A percentile compares a stretch with the other conserved stretches of the same genome.
phyloP scores from a whole-genome alignment of 148 eudicot genomes.

The Cornus florida region DNA sequence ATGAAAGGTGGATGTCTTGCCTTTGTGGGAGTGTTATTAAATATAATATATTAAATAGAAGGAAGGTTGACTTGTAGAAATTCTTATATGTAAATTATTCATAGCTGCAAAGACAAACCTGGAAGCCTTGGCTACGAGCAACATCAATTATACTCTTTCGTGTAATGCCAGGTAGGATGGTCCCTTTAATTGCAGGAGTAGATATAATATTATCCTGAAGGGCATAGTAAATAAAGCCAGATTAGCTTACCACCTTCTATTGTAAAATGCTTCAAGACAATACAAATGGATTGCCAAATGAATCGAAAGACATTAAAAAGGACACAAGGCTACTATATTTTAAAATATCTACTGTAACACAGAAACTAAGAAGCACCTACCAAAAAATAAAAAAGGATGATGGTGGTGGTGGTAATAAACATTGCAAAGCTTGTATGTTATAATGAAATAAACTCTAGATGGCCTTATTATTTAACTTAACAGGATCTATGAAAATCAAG shows the following conservation, averaged over 20 bases:
- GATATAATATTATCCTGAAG: constrained; percentile 73
- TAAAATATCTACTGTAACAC: not conserved
- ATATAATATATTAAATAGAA: too few relatives aligned
- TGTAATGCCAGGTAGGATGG: constrained; percentile 95
- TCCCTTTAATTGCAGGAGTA: constrained; percentile 87
- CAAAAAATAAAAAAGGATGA: not conserved
- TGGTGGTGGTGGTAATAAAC: not conserved
- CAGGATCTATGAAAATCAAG: too few relatives aligned
- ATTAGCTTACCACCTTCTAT: not conserved
- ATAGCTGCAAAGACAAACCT: constrained; percentile 48
- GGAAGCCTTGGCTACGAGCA: constrained; percentile 76
- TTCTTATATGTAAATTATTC: not conserved
- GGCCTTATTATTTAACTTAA: too few relatives aligned
- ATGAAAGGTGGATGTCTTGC: too few relatives aligned
- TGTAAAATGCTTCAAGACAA: not conserved
- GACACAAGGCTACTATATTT: not conserved
- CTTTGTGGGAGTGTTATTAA: too few relatives aligned
- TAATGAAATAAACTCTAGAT: too few relatives aligned
- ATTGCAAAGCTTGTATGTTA: not conserved
- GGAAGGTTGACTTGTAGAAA: too few relatives aligned
- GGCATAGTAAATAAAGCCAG: constrained; percentile 3
- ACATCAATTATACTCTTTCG: constrained; percentile 95
- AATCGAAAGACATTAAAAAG: not conserved
- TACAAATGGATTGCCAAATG: not conserved
- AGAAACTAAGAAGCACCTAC: not conserved